A percentile compares a stretch with the other conserved stretches of the same genome.
These are phyloP conservation scores for Ustilago hordei DNA, from an alignment of 1,284 basidiomycete species.

Conservation along the genomic window DNA sequence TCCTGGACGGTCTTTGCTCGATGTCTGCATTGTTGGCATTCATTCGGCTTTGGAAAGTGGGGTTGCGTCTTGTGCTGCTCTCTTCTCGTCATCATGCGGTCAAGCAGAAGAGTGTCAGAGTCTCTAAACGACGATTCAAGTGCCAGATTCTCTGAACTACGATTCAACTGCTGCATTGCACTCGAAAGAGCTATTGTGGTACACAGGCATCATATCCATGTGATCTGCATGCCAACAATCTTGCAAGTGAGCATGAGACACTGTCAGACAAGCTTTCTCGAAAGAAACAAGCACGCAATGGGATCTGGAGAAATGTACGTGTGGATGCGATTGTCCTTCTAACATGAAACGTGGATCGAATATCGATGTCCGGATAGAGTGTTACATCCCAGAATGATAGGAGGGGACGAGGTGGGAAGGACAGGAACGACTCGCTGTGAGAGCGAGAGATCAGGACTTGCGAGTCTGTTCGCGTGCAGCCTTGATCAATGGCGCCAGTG, in stretches of 20 bases:
- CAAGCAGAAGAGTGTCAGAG: not conserved
- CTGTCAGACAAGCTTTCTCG: not conserved
- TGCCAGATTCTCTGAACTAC: not conserved
- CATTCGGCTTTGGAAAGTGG: not conserved
- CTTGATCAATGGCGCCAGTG: conserved; percentile 90
- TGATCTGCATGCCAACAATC: not conserved
- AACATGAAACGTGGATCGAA: conserved; percentile 7
- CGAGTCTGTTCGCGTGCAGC: conserved; percentile 79
- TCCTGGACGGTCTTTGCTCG: too few relatives aligned
- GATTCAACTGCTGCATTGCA: not conserved
- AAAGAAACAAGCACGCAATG: not conserved
- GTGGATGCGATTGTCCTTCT: conserved; percentile 25
- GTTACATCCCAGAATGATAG: not conserved
- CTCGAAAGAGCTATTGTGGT: not conserved
- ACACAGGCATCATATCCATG: not conserved
- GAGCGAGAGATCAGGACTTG: conserved; percentile 23
- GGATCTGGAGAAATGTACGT: not conserved
- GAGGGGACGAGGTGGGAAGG: not conserved
- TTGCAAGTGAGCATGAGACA: too few relatives aligned
- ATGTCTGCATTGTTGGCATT: too few relatives aligned
- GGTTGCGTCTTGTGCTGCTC: not conserved
- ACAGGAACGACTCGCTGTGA: not conserved
- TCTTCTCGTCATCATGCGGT: conserved; percentile 12
- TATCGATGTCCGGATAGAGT: conserved; percentile 2
- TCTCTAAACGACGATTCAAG: not conserved